A percentile compares a stretch with the other conserved stretches of the same genome.
These are phyloP conservation scores for Verticillium isaacii DNA, from an alignment of 2,329 filamentous ascomycete genomes.

Conservation along the genomic window DNA sequence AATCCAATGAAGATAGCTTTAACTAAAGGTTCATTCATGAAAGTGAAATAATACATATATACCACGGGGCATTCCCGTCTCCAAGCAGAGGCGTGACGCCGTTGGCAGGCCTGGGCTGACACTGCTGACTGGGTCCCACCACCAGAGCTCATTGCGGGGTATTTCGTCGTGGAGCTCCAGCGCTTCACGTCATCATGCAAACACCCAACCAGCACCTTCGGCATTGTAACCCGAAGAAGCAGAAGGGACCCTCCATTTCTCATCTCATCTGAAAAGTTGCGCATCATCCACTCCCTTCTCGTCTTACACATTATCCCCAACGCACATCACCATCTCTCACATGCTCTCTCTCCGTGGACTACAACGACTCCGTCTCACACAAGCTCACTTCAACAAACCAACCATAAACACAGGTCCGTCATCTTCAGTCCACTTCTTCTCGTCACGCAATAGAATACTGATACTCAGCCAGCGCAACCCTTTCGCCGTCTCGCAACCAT, in stretches of 20 bases:
- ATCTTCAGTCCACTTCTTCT: not conserved
- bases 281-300: not conserved
- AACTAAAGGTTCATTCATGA: too few relatives aligned
- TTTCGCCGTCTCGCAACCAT: slow-evolving; percentile 37
- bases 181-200: not conserved
- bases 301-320: not conserved
- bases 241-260: not conserved
- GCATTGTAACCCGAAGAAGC: not conserved
- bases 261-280: not conserved
- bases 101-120: not conserved
- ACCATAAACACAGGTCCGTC: not conserved
- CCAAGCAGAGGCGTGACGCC: not conserved
- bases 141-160: not conserved
- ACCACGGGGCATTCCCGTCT: too few relatives aligned
- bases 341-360: slow-evolving; percentile 10
- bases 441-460: not conserved
- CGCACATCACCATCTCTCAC: not conserved
- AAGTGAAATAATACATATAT: too few relatives aligned
- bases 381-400: slow-evolving; percentile 4
- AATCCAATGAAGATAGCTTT: too few relatives aligned
- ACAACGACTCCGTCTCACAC: slow-evolving; percentile 10
- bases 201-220: not conserved
- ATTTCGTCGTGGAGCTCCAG: not conserved
- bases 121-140: not conserved
- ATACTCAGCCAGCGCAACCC: not conserved